phyloP scores from a whole-genome alignment of 2,329 filamentous ascomycete species.

The Monilinia fructicola region DNA sequence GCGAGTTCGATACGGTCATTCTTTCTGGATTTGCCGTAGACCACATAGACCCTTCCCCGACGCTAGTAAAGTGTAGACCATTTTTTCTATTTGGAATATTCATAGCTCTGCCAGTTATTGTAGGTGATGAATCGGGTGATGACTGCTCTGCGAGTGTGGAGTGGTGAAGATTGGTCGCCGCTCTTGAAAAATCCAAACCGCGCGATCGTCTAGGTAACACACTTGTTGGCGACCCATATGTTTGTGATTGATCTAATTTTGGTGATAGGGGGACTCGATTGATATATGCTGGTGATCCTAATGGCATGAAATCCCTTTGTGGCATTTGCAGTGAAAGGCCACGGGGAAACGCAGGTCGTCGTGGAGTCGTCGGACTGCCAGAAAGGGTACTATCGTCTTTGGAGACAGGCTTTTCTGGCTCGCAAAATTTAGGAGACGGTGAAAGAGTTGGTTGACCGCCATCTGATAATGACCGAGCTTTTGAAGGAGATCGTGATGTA shows the following conservation, averaged over 20 bases:
- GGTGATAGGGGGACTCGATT: conserved; percentile 74
- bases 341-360: conserved; percentile 62
- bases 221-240: conserved; percentile 83
- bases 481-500: conserved; percentile 36
- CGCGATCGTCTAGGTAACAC: conserved; percentile 85
- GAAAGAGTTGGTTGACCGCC: conserved; percentile 35
- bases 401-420: conserved; percentile 37
- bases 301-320: conserved; percentile 48
- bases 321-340: conserved; percentile 72
- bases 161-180: conserved; percentile 91
- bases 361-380: conserved; percentile 66
- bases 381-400: conserved; percentile 41
- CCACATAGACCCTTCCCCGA: conserved; percentile 69
- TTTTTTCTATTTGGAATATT: conserved; percentile 57
- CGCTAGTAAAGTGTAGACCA: conserved; percentile 47
- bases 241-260: conserved; percentile 79
- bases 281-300: conserved; percentile 48
- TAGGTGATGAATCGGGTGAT: conserved; percentile 88
- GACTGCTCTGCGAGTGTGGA: conserved; percentile 87
- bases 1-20: conserved; percentile 72
- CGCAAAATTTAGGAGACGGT: conserved; percentile 41
- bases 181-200: conserved; percentile 88
- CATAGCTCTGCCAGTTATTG: conserved; percentile 69
- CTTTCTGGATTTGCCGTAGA: conserved; percentile 69
- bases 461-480: conserved; percentile 39